Evolutionary conservation across 2,329 filamentous ascomycete species (phyloP).

Genomic region (Sclerotiophoma versabilis): DNA sequence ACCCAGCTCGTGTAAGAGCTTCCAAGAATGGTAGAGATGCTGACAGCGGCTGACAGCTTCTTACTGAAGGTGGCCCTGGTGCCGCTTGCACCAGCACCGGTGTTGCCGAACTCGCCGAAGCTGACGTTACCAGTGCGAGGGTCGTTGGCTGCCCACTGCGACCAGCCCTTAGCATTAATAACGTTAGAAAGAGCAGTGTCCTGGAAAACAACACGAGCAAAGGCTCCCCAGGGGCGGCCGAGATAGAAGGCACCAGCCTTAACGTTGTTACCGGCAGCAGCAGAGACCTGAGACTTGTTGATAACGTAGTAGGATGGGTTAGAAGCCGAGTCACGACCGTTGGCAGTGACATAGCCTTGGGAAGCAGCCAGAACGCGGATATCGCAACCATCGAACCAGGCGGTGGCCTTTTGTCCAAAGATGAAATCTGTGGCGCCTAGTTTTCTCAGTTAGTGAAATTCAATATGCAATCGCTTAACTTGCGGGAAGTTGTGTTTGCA

Average conservation of each 20-base stretch:
- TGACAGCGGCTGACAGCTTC: constrained; percentile 50
- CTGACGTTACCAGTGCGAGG: constrained; percentile 60
- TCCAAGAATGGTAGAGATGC: constrained; percentile 57
- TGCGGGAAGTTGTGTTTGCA: neutral
- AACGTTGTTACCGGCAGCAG: constrained; percentile 50
- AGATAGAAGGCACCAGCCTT: constrained; percentile 55
- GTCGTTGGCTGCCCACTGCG: constrained; percentile 59
- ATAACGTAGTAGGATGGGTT: constrained; percentile 62
- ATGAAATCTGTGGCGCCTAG: constrained; percentile 63
- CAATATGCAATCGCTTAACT: neutral
- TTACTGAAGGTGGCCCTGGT: constrained; percentile 60
- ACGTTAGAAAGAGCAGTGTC: constrained; percentile 60
- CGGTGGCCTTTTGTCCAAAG: constrained; percentile 61
- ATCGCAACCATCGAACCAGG: constrained; percentile 61
- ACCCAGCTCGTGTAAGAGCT: constrained; percentile 41
- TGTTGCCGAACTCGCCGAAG: constrained; percentile 68
- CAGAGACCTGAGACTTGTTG: constrained; percentile 59
- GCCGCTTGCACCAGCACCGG: constrained; percentile 63
- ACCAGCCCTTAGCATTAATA: constrained; percentile 68
- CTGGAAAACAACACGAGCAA: constrained; percentile 61
- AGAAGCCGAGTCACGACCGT: constrained; percentile 39
- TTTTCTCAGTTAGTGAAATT: neutral
- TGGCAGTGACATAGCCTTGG: constrained; percentile 52
- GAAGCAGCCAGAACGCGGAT: constrained; percentile 55
- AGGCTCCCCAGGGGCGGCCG: constrained; percentile 62